These are phyloP conservation scores for Debaryomyces tyrocola DNA, from an alignment of 805 yeast species.

Conservation along the genomic window DNA sequence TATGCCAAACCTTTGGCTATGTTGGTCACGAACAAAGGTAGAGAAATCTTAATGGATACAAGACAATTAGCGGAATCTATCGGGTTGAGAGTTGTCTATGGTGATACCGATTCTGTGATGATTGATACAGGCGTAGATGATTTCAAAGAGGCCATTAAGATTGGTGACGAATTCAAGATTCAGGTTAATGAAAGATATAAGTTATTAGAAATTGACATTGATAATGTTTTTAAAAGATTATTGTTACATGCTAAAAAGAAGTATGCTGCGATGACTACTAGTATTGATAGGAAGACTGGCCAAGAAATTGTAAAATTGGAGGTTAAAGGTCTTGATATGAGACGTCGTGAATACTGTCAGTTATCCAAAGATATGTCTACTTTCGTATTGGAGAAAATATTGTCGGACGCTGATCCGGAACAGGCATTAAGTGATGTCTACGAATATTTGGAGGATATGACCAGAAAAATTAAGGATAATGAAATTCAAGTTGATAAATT, in stretches of 20 bases:
- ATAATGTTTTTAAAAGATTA: slow-evolving; percentile 83
- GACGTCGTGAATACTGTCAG: slow-evolving; percentile 94
- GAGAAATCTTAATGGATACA: slow-evolving; percentile 92
- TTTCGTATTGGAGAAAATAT: slow-evolving; percentile 66
- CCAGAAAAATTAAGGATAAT: slow-evolving; percentile 55
- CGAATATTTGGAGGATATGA: slow-evolving; percentile 63
- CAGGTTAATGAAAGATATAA: slow-evolving; percentile 87
- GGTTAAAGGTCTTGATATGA: slow-evolving; percentile 96
- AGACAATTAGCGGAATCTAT: slow-evolving; percentile 87
- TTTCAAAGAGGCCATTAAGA: slow-evolving; percentile 70
- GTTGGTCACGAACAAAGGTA: slow-evolving; percentile 91
- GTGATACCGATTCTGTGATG: slow-evolving; percentile 99
- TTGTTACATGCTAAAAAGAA: slow-evolving; percentile 94
- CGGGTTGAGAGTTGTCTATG: slow-evolving; percentile 85
- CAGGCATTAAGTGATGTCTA: slow-evolving; percentile 72
- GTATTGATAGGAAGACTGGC: slow-evolving; percentile 51
- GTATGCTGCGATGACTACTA: slow-evolving; percentile 85
- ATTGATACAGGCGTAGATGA: slow-evolving; percentile 80
- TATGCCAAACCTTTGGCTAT: slow-evolving; percentile 95
- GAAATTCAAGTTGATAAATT: slow-evolving; percentile 65
- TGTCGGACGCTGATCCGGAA: slow-evolving; percentile 75
- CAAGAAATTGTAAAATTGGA: slow-evolving; percentile 60
- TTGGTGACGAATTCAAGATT: slow-evolving; percentile 82
- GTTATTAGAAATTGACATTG: slow-evolving; percentile 89
- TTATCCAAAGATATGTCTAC: slow-evolving; percentile 86